Percentiles rank a stretch among this genome's conserved stretches.
Evolutionary conservation across 2,329 filamentous ascomycete genomes (phyloP).

Genomic region (Fusarium odoratissimum): DNA sequence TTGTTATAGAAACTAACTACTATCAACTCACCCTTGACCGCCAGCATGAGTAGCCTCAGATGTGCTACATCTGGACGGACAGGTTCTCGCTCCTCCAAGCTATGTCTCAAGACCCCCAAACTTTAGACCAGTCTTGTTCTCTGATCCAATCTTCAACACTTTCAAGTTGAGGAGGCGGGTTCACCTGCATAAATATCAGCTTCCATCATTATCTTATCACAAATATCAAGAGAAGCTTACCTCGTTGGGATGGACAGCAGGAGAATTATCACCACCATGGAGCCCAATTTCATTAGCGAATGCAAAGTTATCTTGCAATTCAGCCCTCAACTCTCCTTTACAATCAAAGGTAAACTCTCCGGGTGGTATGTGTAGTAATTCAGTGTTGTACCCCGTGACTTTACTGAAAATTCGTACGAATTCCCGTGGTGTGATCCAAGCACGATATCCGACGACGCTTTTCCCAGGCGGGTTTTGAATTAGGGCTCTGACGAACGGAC

Average conservation of each 20-base stretch:
- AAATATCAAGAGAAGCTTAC: not conserved
- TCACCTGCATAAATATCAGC: not conserved
- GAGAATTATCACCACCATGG: not conserved
- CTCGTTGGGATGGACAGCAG: not conserved
- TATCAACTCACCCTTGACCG: not conserved
- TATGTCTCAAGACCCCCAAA: not conserved
- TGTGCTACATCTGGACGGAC: not conserved
- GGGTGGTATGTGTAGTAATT: not conserved
- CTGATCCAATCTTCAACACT: constrained; percentile 2
- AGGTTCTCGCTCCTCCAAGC: not conserved
- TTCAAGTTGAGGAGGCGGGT: not conserved
- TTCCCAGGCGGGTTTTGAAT: not conserved
- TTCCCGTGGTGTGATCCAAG: constrained; percentile 1
- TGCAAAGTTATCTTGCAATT: not conserved
- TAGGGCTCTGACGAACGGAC: not conserved
- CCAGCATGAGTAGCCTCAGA: not conserved
- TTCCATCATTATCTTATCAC: not conserved
- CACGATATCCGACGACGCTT: not conserved
- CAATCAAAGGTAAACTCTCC: not conserved
- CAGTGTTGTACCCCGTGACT: not conserved
- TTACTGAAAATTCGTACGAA: not conserved
- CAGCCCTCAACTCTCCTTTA: not conserved
- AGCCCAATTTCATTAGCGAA: constrained; percentile 7
- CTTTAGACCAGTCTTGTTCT: not conserved
- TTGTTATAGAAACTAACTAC: too few relatives aligned